Percentiles rank a stretch among this genome's conserved stretches.
Conservation (phyloP, 164 flowering plant species). For the Umbellularia californica region DNA sequence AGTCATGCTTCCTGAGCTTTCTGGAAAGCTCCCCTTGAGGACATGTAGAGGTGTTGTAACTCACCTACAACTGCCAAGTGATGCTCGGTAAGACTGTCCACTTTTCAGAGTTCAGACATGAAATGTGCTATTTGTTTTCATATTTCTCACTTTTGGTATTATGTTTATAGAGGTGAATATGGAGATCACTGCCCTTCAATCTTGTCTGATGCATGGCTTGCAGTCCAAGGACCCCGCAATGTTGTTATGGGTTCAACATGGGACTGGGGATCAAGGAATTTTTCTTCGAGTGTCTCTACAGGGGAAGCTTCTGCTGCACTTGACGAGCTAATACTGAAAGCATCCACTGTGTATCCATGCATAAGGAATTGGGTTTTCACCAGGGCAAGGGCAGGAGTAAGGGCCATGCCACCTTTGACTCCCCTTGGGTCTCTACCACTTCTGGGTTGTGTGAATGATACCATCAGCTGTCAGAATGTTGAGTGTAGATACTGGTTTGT, state of each 20-base stretch:
- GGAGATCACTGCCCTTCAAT: constrained; percentile 69
- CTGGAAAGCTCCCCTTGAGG: constrained; percentile 78
- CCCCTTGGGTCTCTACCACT: constrained; percentile 77
- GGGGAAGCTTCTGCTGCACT: constrained; percentile 71
- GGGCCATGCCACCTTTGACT: constrained; percentile 95
- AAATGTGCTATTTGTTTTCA: too few relatives aligned
- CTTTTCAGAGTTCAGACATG: background rate
- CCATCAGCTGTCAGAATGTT: constrained; percentile 23
- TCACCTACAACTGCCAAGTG: constrained; percentile 50
- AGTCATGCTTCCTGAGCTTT: constrained; percentile 69
- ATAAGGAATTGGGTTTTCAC: constrained; percentile 56
- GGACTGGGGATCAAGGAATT: constrained; percentile 86
- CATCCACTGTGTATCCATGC: constrained; percentile 58
- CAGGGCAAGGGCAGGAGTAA: constrained; percentile 71
- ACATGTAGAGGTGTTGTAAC: constrained; percentile 86
- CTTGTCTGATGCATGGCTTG: constrained; percentile 90
- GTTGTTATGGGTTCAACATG: constrained; percentile 89
- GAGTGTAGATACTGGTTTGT: constrained; percentile 72
- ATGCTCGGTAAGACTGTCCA: background rate
- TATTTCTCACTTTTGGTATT: background rate
- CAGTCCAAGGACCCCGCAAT: constrained; percentile 62
- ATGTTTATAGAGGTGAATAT: constrained; percentile 48
- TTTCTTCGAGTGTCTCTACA: constrained; percentile 42
- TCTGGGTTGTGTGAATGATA: constrained; percentile 64
- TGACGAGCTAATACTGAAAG: constrained; percentile 70